Conservation (phyloP, 2,329 filamentous ascomycete genomes). For the Lachnellula occidentalis region DNA sequence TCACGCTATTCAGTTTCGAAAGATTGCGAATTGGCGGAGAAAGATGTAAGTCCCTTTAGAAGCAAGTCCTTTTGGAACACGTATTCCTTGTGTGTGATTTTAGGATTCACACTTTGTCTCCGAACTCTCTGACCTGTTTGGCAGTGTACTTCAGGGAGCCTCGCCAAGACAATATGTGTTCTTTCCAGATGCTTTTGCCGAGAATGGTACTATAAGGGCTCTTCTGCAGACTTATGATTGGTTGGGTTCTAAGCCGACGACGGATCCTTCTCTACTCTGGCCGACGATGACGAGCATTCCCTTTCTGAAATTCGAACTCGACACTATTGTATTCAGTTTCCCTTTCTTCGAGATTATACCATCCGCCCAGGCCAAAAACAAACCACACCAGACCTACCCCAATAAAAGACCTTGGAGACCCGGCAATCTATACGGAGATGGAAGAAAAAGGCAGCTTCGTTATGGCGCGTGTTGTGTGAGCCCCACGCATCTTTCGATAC, state of each 20-base stretch:
- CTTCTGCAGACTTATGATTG: no score
- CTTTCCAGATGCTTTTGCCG: neutral
- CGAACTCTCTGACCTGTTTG: neutral
- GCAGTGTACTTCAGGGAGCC: neutral
- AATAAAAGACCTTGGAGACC: neutral
- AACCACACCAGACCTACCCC: neutral
- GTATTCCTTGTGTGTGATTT: neutral
- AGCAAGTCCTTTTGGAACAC: neutral
- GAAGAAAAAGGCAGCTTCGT: neutral
- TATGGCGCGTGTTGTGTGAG: neutral
- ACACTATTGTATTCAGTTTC: neutral
- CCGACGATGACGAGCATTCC: no score
- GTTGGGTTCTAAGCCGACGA: no score
- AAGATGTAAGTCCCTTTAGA: neutral
- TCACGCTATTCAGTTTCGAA: neutral
- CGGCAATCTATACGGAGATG: neutral
- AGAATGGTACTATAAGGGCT: neutral
- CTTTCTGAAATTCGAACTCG: no score
- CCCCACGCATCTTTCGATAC: neutral
- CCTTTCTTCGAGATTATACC: neutral
- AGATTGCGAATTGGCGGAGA: neutral
- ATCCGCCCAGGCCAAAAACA: neutral
- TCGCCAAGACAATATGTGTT: neutral
- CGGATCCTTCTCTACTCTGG: no score
- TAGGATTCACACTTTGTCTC: neutral